Base-by-base conservation (phyloP, 2,329 filamentous ascomycete genomes). In the Exserohilum rostratum region DNA sequence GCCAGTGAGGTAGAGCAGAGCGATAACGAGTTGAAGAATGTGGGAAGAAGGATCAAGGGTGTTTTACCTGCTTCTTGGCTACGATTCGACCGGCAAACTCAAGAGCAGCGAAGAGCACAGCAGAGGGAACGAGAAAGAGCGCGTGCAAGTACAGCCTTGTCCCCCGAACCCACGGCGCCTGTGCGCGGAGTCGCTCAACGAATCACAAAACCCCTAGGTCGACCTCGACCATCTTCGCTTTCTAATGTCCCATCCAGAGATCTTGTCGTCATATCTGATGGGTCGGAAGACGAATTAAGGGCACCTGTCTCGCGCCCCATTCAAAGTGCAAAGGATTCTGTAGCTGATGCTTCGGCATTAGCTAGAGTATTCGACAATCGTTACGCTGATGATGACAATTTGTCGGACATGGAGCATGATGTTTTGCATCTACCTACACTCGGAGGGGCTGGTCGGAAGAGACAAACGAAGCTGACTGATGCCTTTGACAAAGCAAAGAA, bases 11-110 rank as follows among this genome's bases (percentile, higher is more conserved):
- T 69, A 4, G 72, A 75, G 37, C 62, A 68, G 5, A 69, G 64
- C 22, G 68, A 74, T 13, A 60, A 53, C 5, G 70, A 70, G 46
- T 50, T 80, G 11, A 63, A 62, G 38, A 61, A 69, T 30, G 75
- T 76, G 35, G 66, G 70, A 9, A 78, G 71, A 49, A 75, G 73
- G 33, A 82, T 82, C 43, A 78, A 70, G 66, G 79, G 79, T 11
- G 80, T 82, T 6, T 64, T 82, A 15, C 80, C 80, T 22, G 80
- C 80, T 27, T 82, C 80, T 1, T 82, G 79, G 78, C 62, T 82
- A 46, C 79, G 75, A 46, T 74, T 82, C 25, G 79, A 82, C 55
- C 66, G 69, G n/a, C 70, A 77, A 53, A 67, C 68, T 22, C 74
- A 74, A 45, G 58, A 67, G 42, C 64, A 60, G 53, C 58, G 58